Evolutionary conservation across 2,329 filamentous ascomycete genomes (phyloP), one percentile per base, ranked within the genome.

Genomic region (Byssothecium circinans): DNA sequence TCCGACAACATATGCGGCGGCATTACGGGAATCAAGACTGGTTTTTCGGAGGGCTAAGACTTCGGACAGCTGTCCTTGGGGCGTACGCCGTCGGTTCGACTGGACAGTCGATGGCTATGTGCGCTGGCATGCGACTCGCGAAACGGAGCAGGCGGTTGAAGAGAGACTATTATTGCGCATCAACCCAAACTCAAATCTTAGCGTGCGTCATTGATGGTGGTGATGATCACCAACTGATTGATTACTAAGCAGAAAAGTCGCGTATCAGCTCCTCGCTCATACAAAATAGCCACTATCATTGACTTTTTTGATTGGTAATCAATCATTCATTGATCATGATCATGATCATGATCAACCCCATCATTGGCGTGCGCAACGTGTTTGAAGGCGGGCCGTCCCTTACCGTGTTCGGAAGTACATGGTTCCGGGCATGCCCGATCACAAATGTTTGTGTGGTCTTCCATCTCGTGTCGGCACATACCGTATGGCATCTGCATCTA

Each of bases 51-150:
- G 62, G 14, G 65, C 64, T 8, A 78, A 58, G 8, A 76, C 71
- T 54, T 78, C 74, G 15, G 69, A 70, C 12, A 78, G 63, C 3
- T 79, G 64, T 43, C 77, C 70, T 1, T 72, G 39, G 54, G 78
- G 71, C 1, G 69, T 74, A 32, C 65, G 63, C 43, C 71, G 65
- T 23, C 64, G 46, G 15, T 66, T 58, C 6, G 65, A 68, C 20
- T 69, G 69, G 34, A 64, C 64, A 61, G 18, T 72, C 64, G 38
- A 76, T 67, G 23, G 68, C 73, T 40, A 73, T 50, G 27, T 63
- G 62, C 32, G 68, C 57, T 19, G 69, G 70, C 20, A 37, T 56
- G 11, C 61, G 60, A 49, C 65, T 60, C 10, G 74, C 74, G 42
- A 69, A 72, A 23, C 73, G 64, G 4, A 76, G 61, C 12, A 76